phyloP scores from a whole-genome alignment of 192 early-diverging fungal species.

The Mortierella antarctica region DNA sequence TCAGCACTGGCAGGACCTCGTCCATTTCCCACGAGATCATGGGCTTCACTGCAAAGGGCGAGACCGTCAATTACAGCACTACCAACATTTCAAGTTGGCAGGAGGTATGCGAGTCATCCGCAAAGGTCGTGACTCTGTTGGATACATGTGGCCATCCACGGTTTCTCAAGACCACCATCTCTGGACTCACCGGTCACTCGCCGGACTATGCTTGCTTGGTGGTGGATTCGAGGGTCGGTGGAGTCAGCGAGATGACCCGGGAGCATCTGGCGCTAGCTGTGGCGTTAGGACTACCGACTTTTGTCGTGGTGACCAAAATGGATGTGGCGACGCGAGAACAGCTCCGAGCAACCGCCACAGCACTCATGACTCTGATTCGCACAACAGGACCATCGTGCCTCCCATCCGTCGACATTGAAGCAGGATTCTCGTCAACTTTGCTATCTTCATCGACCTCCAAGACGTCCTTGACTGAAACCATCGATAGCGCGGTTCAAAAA shows the following conservation, averaged over 20 bases:
- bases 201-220: conserved; percentile 92
- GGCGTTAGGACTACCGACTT: conserved; percentile 84
- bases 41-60: conserved; percentile 79
- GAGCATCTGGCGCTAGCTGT: conserved; percentile 86
- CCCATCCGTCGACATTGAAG: conserved; percentile 53
- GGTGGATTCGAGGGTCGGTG: conserved; percentile 74
- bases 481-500: conserved; percentile 2
- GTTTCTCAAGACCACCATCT: conserved; percentile 90
- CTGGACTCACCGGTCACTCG: conserved; percentile 88
- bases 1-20: conserved; percentile 92
- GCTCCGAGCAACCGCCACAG: conserved; percentile 56
- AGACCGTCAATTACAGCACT: conserved; percentile 81
- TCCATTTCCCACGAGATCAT: conserved; percentile 89
- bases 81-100: conserved; percentile 76
- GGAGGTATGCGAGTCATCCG: conserved; percentile 79
- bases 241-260: conserved; percentile 72
- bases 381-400: conserved; percentile 50
- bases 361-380: conserved; percentile 61
- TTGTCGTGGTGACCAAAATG: conserved; percentile 90
- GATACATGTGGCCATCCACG: conserved; percentile 93
- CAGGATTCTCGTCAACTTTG: conserved; percentile 26
- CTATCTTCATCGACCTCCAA: neutral
- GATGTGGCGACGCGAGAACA: conserved; percentile 69
- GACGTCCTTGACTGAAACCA: neutral
- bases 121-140: conserved; percentile 85